Conservation (phyloP, 306 rosid species). For the Hippophae tibetana region DNA sequence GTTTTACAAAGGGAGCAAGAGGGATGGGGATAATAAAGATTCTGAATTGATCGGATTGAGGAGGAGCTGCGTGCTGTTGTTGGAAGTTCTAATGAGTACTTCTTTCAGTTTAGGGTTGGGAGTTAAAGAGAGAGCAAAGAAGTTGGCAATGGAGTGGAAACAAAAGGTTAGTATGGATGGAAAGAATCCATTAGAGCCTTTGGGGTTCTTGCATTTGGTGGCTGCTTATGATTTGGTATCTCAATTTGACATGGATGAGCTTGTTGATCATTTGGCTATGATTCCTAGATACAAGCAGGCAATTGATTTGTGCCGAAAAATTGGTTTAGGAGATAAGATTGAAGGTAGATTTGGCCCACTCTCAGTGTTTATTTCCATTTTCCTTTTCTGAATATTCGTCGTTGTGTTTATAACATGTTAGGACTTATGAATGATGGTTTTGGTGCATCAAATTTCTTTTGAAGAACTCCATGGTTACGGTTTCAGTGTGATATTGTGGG, state of each 20-base stretch:
- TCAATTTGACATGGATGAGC: slow-evolving; percentile 42
- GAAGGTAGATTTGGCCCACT: slow-evolving; percentile 16
- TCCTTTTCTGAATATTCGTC: no score
- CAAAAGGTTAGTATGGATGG: slow-evolving; percentile 22
- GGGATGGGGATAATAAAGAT: slow-evolving; percentile 13
- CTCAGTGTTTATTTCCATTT: no score
- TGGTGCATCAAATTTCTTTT: no score
- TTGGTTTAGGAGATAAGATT: slow-evolving; percentile 35
- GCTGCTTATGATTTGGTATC: slow-evolving; percentile 42
- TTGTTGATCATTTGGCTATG: slow-evolving; percentile 30
- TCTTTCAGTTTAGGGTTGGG: slow-evolving; percentile 27
- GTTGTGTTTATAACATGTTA: no score
- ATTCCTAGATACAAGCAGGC: slow-evolving; percentile 37
- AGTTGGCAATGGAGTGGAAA: slow-evolving; percentile 46
- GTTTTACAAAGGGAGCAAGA: slow-evolving; percentile 16
- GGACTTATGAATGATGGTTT: no score
- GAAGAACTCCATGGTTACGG: no score
- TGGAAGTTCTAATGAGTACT: slow-evolving; percentile 41
- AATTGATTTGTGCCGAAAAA: slow-evolving; percentile 30
- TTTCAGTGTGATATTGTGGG: no score
- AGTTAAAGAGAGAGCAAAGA: slow-evolving; percentile 42
- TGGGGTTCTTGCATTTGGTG: slow-evolving; percentile 56
- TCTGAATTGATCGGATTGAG: slow-evolving; percentile 23
- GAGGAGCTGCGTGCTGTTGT: slow-evolving; percentile 42
- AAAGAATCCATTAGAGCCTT: slow-evolving; percentile 27